Percentiles rank a stretch among this genome's conserved stretches.
These are phyloP conservation scores for Acanthamoeba culbertsoni DNA, from an alignment of 208 protist genomes.

Conservation along the genomic window DNA sequence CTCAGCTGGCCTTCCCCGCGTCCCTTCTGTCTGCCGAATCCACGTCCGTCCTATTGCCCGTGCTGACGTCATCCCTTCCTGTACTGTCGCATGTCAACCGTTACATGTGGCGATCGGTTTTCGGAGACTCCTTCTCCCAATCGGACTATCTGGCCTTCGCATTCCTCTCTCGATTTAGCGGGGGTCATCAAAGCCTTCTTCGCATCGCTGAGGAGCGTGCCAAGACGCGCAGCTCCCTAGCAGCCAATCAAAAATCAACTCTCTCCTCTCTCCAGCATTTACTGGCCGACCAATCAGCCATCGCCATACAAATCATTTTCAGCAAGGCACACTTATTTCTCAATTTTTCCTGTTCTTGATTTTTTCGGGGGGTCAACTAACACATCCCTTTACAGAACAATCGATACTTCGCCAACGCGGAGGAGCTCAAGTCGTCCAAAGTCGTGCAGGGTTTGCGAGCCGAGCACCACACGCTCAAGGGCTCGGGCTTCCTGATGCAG, in stretches of 20 bases:
- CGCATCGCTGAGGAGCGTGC: neutral
- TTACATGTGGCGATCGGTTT: neutral
- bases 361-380: too few species aligned
- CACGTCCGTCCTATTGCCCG: neutral
- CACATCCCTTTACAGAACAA: neutral
- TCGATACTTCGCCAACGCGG: neutral
- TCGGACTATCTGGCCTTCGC: neutral
- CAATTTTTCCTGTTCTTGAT: neutral
- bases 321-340: neutral
- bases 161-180: neutral
- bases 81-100: slow-evolving; percentile 14
- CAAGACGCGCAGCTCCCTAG: neutral
- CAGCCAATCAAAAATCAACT: neutral
- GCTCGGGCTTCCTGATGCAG: neutral
- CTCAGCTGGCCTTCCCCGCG: neutral
- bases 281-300: neutral
- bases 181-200: slow-evolving; percentile 12
- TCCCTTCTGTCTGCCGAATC: neutral
- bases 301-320: neutral
- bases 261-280: neutral
- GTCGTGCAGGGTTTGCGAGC: neutral
- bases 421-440: neutral
- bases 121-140: neutral
- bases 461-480: neutral
- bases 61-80: neutral